Percentiles rank a stretch among this genome's conserved stretches.
phyloP scores from a whole-genome alignment of 2,329 filamentous ascomycete genomes.

The Trichoderma pleuroti region DNA sequence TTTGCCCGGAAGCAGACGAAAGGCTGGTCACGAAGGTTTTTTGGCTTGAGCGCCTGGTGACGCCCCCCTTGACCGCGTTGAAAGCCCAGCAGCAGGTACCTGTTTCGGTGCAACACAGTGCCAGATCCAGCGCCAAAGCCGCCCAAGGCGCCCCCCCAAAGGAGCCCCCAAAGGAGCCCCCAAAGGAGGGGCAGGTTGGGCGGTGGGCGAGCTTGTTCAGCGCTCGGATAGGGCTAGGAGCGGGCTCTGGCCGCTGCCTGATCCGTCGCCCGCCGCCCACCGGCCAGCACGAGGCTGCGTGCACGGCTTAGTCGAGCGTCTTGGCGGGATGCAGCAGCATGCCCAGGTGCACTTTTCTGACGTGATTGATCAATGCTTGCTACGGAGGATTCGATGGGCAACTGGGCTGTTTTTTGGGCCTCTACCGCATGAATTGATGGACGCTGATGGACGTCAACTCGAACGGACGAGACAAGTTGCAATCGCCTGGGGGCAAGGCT shows the following conservation, averaged over 20 bases:
- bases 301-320: background rate
- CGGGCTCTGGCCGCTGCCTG: constrained; percentile 4
- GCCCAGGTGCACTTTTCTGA: background rate
- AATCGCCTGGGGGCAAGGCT: background rate
- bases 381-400: background rate
- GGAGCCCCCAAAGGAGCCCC: background rate
- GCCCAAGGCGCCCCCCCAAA: background rate
- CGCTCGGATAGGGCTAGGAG: constrained; percentile 11
- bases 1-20: constrained; percentile 38
- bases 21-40: constrained; percentile 37
- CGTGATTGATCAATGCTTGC: background rate
- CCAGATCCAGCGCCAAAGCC: constrained; percentile 2
- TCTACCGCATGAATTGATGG: background rate
- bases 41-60: constrained; percentile 36
- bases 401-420: background rate
- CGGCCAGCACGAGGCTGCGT: background rate
- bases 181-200: background rate
- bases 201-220: background rate
- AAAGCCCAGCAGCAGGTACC: constrained; percentile 7
- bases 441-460: background rate
- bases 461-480: background rate
- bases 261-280: background rate
- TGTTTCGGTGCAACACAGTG: constrained; percentile 15
- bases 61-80: constrained; percentile 25
- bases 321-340: background rate